These are phyloP conservation scores for Pythium coloratum DNA, from an alignment of 352 stramenopile species.

Conservation along the genomic window DNA sequence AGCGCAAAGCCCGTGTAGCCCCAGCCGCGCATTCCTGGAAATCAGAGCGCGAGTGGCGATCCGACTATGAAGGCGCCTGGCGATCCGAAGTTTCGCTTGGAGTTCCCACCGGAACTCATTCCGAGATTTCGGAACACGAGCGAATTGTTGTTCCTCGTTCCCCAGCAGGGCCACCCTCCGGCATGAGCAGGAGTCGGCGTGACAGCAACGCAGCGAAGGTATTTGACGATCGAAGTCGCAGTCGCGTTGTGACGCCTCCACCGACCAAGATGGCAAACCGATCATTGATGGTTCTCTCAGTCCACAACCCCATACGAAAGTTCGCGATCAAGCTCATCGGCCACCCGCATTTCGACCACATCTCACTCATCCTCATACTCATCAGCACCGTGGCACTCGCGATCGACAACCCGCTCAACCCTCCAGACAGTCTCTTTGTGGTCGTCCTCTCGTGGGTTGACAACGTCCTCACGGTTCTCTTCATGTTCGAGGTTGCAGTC, in stretches of 20 bases:
- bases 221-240: conserved; percentile 20
- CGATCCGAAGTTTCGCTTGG: not conserved
- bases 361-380: conserved; percentile 66
- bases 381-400: conserved; percentile 71
- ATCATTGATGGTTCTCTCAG: conserved; percentile 47
- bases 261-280: conserved; percentile 26
- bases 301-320: conserved; percentile 55
- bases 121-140: conserved; percentile 6
- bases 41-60: conserved; percentile 24
- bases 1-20: conserved; percentile 20
- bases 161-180: not conserved
- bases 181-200: conserved; percentile 9
- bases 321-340: conserved; percentile 45
- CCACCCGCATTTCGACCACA: conserved; percentile 74
- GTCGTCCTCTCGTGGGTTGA: conserved; percentile 65
- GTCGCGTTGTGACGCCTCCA: not conserved
- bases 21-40: conserved; percentile 7
- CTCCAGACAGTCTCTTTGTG: conserved; percentile 41
- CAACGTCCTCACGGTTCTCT: conserved; percentile 72
- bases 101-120: not conserved
- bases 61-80: conserved; percentile 10
- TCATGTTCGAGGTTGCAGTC: conserved; percentile 82
- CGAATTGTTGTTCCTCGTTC: conserved; percentile 1
- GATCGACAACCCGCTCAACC: conserved; percentile 73
- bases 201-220: conserved; percentile 21